A percentile compares a stretch with the other conserved stretches of the same genome.
phyloP scores from a whole-genome alignment of 257 asterid genomes.

The Nicotiana attenuata region DNA sequence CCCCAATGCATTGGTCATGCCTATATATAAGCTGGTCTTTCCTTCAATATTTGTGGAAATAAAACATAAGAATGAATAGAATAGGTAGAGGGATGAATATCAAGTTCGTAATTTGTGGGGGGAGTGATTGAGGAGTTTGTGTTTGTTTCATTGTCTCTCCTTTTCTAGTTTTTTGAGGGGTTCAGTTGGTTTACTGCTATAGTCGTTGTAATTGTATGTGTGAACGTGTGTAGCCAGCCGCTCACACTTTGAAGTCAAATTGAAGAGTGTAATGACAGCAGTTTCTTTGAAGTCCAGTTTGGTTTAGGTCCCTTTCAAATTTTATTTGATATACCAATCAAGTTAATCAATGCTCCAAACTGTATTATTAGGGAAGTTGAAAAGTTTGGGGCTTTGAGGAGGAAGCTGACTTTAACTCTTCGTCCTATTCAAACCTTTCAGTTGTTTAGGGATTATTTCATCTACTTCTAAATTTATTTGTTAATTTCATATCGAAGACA shows the following conservation, averaged over 20 bases:
- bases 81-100: background rate
- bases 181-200: background rate
- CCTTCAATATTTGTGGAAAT: background rate
- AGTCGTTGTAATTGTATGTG: background rate
- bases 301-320: conserved; percentile 1
- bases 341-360: conserved; percentile 1
- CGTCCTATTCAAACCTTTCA: background rate
- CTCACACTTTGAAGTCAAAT: background rate
- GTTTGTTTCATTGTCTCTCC: no score
- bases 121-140: no score
- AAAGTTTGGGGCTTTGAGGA: background rate
- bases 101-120: background rate
- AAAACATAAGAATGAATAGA: background rate
- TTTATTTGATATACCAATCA: background rate
- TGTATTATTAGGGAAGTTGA: background rate
- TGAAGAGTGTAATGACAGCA: background rate
- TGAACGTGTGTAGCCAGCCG: background rate
- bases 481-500: background rate
- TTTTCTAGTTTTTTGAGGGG: no score
- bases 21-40: background rate
- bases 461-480: background rate
- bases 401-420: background rate
- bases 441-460: background rate
- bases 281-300: background rate
- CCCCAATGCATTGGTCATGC: background rate